A percentile compares a stretch with the other conserved stretches of the same genome.
Conservation (phyloP, 2,329 filamentous ascomycete species). For the Didymella exigua region DNA sequence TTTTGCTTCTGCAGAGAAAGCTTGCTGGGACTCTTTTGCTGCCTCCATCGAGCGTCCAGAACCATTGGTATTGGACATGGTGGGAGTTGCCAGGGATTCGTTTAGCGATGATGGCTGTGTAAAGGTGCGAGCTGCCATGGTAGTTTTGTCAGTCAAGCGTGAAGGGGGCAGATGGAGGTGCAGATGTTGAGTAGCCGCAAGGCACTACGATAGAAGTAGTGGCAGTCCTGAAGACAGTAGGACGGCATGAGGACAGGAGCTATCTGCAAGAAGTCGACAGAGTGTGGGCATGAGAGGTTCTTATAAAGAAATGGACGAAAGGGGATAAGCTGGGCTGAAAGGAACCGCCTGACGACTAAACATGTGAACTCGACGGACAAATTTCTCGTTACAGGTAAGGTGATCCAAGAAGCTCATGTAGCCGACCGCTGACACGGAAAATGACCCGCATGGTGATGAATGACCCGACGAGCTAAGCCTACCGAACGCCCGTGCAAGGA, state of each 20-base stretch:
- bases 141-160: conserved; percentile 64
- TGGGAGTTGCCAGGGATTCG: conserved; percentile 59
- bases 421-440: conserved; percentile 42
- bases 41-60: conserved; percentile 53
- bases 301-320: conserved; percentile 46
- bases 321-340: conserved; percentile 32
- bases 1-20: conserved; percentile 54
- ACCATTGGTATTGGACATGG: conserved; percentile 48
- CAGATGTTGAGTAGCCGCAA: conserved; percentile 83
- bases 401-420: conserved; percentile 33
- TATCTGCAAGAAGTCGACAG: conserved; percentile 21
- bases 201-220: conserved; percentile 91
- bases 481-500: conserved; percentile 24
- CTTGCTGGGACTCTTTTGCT: conserved; percentile 60
- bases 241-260: conserved; percentile 66
- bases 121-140: conserved; percentile 72
- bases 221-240: conserved; percentile 84
- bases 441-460: conserved; percentile 38
- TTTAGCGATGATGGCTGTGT: conserved; percentile 74
- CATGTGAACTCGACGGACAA: conserved; percentile 45
- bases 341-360: conserved; percentile 25
- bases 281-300: conserved; percentile 26
- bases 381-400: conserved; percentile 36
- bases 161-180: conserved; percentile 77
- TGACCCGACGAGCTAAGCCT: conserved; percentile 27